phyloP scores from a whole-genome alignment of 176 grass and related monocot species.

The Oryza meyeriana region DNA sequence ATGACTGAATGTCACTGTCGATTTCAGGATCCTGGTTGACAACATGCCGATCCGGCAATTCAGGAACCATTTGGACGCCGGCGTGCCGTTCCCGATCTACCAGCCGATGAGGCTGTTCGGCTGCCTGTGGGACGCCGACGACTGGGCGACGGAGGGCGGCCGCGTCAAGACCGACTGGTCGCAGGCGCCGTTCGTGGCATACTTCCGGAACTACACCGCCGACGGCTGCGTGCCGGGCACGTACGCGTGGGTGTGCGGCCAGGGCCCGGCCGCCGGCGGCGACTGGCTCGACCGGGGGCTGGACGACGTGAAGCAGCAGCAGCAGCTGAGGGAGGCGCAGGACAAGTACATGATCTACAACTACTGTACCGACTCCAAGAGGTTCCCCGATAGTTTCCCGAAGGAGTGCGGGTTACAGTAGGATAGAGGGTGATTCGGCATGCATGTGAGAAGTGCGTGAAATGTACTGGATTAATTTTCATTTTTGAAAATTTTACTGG shows the following conservation, averaged over 20 bases:
- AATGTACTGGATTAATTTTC: conserved; percentile 13
- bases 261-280: not conserved
- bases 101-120: conserved; percentile 47
- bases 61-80: conserved; percentile 43
- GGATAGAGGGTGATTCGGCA: not conserved
- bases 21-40: conserved; percentile 52
- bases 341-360: conserved; percentile 46
- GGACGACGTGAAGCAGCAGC: conserved; percentile 16
- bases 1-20: not conserved
- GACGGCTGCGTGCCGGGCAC: conserved; percentile 20
- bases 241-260: conserved; percentile 28
- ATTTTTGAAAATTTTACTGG: not conserved
- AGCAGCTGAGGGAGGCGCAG: conserved; percentile 39
- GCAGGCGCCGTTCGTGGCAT: conserved; percentile 48
- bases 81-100: conserved; percentile 43
- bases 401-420: conserved; percentile 40
- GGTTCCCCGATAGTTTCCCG: conserved; percentile 46
- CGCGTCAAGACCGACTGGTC: conserved; percentile 56
- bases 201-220: conserved; percentile 40
- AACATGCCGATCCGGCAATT: conserved; percentile 39
- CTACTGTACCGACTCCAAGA: conserved; percentile 37
- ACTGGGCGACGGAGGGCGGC: conserved; percentile 49
- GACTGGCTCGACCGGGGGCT: conserved; percentile 27
- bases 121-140: conserved; percentile 44
- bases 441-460: not conserved